phyloP scores from a whole-genome alignment of 2,329 filamentous ascomycete genomes.

The Fonsecaea pedrosoi region DNA sequence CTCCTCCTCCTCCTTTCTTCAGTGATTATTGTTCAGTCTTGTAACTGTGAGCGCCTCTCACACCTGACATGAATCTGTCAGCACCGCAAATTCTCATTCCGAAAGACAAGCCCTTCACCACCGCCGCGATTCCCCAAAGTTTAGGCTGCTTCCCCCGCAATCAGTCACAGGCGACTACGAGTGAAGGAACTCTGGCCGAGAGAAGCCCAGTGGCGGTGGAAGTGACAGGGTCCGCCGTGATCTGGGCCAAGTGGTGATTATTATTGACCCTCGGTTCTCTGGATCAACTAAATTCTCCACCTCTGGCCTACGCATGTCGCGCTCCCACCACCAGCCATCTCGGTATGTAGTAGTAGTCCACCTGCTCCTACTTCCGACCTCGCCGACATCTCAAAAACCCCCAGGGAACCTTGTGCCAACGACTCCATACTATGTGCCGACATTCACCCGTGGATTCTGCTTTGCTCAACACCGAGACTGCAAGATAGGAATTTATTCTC shows the following conservation, averaged over 20 bases:
- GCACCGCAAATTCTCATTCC: no score
- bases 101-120: not conserved
- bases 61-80: no score
- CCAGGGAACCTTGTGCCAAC: slow-evolving; percentile 7
- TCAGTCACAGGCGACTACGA: not conserved
- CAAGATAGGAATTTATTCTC: slow-evolving; percentile 12
- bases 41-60: not conserved
- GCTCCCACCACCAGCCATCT: slow-evolving; percentile 18
- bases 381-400: slow-evolving; percentile 16
- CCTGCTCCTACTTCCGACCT: slow-evolving; percentile 17
- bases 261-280: not conserved
- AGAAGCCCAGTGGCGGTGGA: not conserved
- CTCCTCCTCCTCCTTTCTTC: no score
- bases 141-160: not conserved
- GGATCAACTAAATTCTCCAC: not conserved
- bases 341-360: not conserved
- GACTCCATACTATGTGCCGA: slow-evolving; percentile 31
- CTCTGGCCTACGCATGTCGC: not conserved
- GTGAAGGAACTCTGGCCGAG: not conserved
- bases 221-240: not conserved
- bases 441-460: slow-evolving; percentile 30
- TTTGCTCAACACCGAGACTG: slow-evolving; percentile 14
- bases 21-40: no score
- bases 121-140: not conserved
- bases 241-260: not conserved